These are phyloP conservation scores for Dioscorea zingiberensis DNA, from an alignment of 106 monocot genomes.

Conservation along the genomic window DNA sequence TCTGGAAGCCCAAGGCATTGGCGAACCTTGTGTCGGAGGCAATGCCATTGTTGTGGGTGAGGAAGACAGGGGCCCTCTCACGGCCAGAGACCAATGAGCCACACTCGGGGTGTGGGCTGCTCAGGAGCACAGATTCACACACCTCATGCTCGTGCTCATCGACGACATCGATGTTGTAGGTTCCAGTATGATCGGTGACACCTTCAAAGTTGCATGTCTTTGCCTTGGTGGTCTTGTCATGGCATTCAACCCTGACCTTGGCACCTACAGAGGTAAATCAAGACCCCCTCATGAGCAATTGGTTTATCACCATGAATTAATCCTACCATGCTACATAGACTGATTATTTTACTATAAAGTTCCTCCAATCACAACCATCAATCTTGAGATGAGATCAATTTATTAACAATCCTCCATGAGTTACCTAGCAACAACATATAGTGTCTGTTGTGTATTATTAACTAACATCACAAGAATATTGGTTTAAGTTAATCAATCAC, in stretches of 20 bases:
- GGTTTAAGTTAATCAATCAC: no score
- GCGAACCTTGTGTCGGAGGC: conserved; percentile 53
- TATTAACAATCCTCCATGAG: no score
- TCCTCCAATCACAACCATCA: not conserved
- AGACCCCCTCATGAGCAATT: not conserved
- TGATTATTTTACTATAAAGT: not conserved
- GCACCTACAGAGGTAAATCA: conserved; percentile 40
- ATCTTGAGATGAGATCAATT: not conserved
- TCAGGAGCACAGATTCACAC: conserved; percentile 63
- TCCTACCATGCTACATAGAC: not conserved
- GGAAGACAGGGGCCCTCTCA: conserved; percentile 69
- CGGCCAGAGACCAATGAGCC: conserved; percentile 36
- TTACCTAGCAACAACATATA: no score
- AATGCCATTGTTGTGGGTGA: conserved; percentile 80
- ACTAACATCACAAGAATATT: no score
- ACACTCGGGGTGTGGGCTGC: conserved; percentile 60
- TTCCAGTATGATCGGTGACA: conserved; percentile 57
- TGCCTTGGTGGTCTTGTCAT: conserved; percentile 23
- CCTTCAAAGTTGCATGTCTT: conserved; percentile 53
- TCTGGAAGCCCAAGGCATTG: conserved; percentile 69
- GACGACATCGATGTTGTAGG: conserved; percentile 53
- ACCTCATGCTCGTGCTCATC: conserved; percentile 63
- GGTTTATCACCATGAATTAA: not conserved
- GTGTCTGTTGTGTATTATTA: no score
- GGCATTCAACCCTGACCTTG: conserved; percentile 71